Evolutionary conservation across 148 eudicot species (phyloP).

Genomic region (Amaranthus palmeri): DNA sequence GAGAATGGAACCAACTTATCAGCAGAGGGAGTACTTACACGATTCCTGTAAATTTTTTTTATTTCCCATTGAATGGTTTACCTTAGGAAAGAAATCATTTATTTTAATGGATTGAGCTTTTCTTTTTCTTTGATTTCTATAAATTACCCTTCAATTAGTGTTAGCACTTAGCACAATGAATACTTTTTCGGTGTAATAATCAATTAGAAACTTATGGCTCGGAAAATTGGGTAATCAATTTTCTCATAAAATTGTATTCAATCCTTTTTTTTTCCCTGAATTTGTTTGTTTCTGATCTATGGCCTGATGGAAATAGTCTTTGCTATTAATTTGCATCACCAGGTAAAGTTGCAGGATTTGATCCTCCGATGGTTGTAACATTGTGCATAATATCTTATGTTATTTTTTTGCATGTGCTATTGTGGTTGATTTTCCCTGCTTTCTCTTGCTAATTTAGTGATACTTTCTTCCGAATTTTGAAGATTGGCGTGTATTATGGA

Average conservation of each 20-base stretch:
- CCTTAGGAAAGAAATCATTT: neutral
- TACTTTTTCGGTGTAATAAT: neutral
- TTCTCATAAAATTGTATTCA: neutral
- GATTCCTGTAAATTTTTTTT: neutral
- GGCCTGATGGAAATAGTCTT: neutral
- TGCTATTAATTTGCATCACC: neutral
- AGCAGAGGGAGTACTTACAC: too few species aligned
- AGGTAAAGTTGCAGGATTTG: neutral
- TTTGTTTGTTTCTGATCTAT: neutral
- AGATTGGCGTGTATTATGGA: conserved; percentile 97
- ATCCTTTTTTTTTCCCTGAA: neutral
- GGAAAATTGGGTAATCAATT: neutral
- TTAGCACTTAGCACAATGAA: too few species aligned
- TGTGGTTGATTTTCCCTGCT: neutral
- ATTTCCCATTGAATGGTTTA: neutral
- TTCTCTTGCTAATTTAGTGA: neutral
- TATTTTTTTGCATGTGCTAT: neutral
- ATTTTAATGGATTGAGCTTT: neutral
- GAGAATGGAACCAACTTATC: too few species aligned
- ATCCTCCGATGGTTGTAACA: neutral
- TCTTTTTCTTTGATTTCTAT: neutral
- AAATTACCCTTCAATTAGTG: neutral
- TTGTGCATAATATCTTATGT: neutral
- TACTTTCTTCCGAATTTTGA: conserved; percentile 11
- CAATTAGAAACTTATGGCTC: neutral